Evolutionary conservation across 2,329 filamentous ascomycete species (phyloP).

Genomic region (Pseudocercospora vitis): DNA sequence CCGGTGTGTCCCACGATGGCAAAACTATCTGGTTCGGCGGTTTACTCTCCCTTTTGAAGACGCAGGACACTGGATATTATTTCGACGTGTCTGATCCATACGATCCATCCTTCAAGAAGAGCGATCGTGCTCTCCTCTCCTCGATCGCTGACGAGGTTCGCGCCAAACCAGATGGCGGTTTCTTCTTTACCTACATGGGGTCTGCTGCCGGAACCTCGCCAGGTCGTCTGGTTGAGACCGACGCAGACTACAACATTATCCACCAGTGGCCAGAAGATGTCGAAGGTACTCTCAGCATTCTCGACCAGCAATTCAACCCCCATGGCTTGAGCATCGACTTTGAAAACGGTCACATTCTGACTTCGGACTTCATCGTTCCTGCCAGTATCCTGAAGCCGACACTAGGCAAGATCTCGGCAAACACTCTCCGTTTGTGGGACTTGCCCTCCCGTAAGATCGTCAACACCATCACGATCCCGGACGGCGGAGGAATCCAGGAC

Average conservation of each 20-base stretch:
- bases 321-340: conserved; percentile 61
- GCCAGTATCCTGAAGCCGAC: conserved; percentile 60
- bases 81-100: conserved; percentile 62
- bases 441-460: conserved; percentile 56
- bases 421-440: conserved; percentile 62
- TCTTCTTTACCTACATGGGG: conserved; percentile 55
- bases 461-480: conserved; percentile 61
- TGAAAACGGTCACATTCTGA: conserved; percentile 58
- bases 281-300: conserved; percentile 54
- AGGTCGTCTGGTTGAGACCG: conserved; percentile 62
- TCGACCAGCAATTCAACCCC: conserved; percentile 61
- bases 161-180: conserved; percentile 62
- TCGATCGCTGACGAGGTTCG: conserved; percentile 64
- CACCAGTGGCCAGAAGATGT: conserved; percentile 63
- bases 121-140: conserved; percentile 58
- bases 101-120: conserved; percentile 53
- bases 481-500: conserved; percentile 62
- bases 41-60: conserved; percentile 22
- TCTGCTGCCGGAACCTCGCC: conserved; percentile 57
- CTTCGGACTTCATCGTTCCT: conserved; percentile 64
- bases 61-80: conserved; percentile 62
- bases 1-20: conserved; percentile 35
- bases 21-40: conserved; percentile 26
- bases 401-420: conserved; percentile 54
- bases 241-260: conserved; percentile 60